Percentiles rank a stretch among this genome's conserved stretches.
Conservation (phyloP, 805 yeast genomes). For the Candida ipomoeae region DNA sequence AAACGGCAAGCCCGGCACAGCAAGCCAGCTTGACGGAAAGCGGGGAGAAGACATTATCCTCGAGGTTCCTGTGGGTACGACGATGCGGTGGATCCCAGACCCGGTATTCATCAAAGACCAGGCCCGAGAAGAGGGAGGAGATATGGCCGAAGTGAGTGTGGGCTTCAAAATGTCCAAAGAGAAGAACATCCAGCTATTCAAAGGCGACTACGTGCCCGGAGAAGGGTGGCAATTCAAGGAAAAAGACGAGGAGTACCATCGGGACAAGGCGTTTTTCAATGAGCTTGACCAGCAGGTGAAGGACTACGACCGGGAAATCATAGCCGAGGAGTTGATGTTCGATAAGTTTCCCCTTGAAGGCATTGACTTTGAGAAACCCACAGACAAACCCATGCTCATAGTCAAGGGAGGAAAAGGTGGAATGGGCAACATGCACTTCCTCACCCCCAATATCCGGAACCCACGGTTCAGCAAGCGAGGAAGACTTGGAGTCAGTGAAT, state of each 20-base stretch:
- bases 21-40: conserved; percentile 81
- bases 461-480: conserved; percentile 88
- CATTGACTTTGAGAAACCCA: conserved; percentile 59
- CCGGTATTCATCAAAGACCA: conserved; percentile 45
- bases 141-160: conserved; percentile 13
- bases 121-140: conserved; percentile 19
- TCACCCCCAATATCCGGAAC: conserved; percentile 76
- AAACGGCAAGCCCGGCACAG: conserved; percentile 67
- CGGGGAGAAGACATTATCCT: conserved; percentile 75
- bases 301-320: conserved; percentile 56
- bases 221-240: conserved; percentile 89
- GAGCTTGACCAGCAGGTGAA: conserved; percentile 61
- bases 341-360: conserved; percentile 85
- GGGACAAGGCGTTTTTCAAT: conserved; percentile 59
- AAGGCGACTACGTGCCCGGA: conserved; percentile 64
- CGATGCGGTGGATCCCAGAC: conserved; percentile 78
- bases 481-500: conserved; percentile 59
- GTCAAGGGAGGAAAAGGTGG: conserved; percentile 91
- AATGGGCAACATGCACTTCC: conserved; percentile 92
- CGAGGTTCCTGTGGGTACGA: conserved; percentile 90
- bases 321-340: conserved; percentile 50
- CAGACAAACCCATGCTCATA: conserved; percentile 63
- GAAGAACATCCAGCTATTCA: conserved; percentile 50
- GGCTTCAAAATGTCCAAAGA: conserved; percentile 22
- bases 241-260: conserved; percentile 66